phyloP scores from a whole-genome alignment of 495 filamentous ascomycete genomes.

The Melanomma pulvis-pyrius region DNA sequence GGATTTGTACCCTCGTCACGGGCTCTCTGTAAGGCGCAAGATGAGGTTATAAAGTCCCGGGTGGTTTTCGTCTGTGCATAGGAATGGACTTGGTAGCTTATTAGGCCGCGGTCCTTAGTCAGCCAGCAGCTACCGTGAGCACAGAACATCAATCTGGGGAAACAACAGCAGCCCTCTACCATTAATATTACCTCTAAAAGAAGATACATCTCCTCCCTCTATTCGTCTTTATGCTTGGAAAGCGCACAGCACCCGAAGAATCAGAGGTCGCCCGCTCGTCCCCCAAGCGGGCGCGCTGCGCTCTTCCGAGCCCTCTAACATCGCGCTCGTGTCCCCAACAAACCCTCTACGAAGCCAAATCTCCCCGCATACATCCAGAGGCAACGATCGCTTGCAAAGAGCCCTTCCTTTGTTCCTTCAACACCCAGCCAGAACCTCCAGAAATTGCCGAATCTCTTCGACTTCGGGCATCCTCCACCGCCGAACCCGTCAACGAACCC shows the following conservation, averaged over 20 bases:
- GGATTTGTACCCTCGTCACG: too few species aligned
- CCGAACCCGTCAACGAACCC: conserved; percentile 8
- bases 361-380: conserved; percentile 13
- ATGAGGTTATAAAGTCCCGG: too few species aligned
- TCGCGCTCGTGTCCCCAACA: conserved; percentile 7
- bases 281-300: conserved; percentile 22
- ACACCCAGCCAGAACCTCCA: conserved; percentile 11
- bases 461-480: conserved; percentile 10
- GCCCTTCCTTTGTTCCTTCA: conserved; percentile 10
- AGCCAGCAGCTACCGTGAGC: conserved; percentile 14
- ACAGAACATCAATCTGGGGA: background rate
- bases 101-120: too few species aligned
- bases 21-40: too few species aligned
- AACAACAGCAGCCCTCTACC: conserved; percentile 12
- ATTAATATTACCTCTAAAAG: conserved; percentile 10
- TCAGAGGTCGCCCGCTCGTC: conserved; percentile 22
- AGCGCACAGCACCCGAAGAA: conserved; percentile 20
- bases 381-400: background rate
- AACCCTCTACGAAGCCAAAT: conserved; percentile 17
- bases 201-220: conserved; percentile 13
- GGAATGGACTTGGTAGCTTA: too few species aligned
- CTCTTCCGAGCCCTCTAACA: conserved; percentile 15
- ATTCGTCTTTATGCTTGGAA: conserved; percentile 21
- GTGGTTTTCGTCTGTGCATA: too few species aligned
- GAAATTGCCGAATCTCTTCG: conserved; percentile 16